Percentiles rank a stretch among this genome's conserved stretches.
Evolutionary conservation across 1,139 yeast species (phyloP).

Genomic region (Citeromyces hawaiiensis): DNA sequence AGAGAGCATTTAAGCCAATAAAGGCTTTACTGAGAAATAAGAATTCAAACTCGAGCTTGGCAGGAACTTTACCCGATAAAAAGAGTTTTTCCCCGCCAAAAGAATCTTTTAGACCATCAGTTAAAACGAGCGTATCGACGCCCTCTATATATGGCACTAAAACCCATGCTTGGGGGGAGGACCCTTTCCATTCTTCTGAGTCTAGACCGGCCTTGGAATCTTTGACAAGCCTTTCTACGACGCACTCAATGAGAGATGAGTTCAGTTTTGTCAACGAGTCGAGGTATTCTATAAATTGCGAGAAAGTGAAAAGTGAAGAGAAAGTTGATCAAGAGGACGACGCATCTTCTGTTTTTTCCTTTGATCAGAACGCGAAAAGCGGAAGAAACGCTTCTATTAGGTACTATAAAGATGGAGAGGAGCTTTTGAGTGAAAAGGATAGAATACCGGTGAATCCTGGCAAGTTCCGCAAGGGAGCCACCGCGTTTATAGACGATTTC

Average conservation of each 20-base stretch:
- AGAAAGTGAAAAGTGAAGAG: not conserved
- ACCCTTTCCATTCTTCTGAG: not conserved
- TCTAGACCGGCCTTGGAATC: not conserved
- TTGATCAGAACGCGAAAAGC: constrained; percentile 29
- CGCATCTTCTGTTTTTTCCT: constrained; percentile 30
- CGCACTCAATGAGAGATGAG: not conserved
- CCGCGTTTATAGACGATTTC: constrained; percentile 13
- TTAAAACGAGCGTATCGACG: constrained; percentile 2
- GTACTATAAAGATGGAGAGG: constrained; percentile 31
- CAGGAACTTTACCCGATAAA: not conserved
- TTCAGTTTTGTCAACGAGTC: not conserved
- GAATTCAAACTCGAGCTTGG: constrained; percentile 2
- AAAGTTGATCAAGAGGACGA: not conserved
- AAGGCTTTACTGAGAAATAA: constrained; percentile 2
- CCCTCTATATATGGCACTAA: constrained; percentile 14
- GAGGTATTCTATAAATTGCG: not conserved
- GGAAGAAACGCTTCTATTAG: constrained; percentile 43
- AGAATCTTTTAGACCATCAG: not conserved
- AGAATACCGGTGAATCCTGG: constrained; percentile 5
- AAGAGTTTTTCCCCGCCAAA: not conserved
- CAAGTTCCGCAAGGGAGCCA: not conserved
- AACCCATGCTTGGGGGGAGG: constrained; percentile 12
- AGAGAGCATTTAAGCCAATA: constrained; percentile 5
- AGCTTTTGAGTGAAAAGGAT: constrained; percentile 17
- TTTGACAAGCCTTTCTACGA: not conserved